Evolutionary conservation across 2,329 filamentous ascomycete genomes (phyloP), one percentile per base, ranked within the genome.

Genomic region (Dactylellina parvicollis): DNA sequence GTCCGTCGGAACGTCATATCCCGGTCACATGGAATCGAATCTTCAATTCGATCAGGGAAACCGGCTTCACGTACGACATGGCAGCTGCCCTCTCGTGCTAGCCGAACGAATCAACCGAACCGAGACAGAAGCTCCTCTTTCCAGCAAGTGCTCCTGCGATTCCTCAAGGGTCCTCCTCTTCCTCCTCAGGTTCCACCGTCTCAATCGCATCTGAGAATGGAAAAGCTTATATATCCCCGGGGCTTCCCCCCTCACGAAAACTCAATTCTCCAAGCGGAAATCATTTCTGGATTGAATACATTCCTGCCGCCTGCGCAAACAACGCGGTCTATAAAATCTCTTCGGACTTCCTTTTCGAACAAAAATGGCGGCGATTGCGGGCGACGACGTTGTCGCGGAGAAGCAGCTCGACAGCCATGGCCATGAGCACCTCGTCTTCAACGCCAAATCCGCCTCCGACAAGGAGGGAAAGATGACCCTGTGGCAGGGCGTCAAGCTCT

Each of bases 401-500:
- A 59, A 65, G 38, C 32, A 54, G 14, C n/a, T 47, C 44, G 52
- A 65, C 52, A 59, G 52, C 59, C 67, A 60, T 52, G 52, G 44
- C 52, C 59, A 59, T 36, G 36, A 72, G 28, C 57, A 72, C 28
- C 64, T 65, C 16, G 46, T 72, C 42, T 32, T 46, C 28, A 16
- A 74, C 38, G 69, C 69, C 55, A 60, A 66, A 28, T 38, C 69
- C 20, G 69, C 69, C 20, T 38, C 86, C 26, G 84, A 87, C 70
- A 87, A 87, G 80, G 87, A 89, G 80, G 88, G 87, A 76, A 84
- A 83, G 12, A 92, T 92, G 89, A 90, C 85, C 49, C 83, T 96
- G 67, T 79, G 86, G 79, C 87, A 96, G 82, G 92, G 91, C 75
- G 85, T 96, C 80, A 87, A 84, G 79, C 84, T 95, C 24, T 96